Evolutionary conservation across 352 stramenopile species (phyloP).

Genomic region (Phytopythium helicoides): DNA sequence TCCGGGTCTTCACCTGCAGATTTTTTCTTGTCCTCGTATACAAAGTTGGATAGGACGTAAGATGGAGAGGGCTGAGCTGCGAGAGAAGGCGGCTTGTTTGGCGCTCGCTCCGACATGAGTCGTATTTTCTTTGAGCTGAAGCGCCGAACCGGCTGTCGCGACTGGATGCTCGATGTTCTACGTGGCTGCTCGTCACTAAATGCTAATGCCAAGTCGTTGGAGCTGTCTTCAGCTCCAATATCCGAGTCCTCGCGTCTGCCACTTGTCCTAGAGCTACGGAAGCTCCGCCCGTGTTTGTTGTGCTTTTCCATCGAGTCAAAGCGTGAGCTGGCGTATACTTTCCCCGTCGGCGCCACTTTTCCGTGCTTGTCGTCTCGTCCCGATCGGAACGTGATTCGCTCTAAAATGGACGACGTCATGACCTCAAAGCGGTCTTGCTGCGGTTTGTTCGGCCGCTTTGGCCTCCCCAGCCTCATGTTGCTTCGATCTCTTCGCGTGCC

Average conservation of each 20-base stretch:
- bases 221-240: background rate
- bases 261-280: background rate
- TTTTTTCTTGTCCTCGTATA: background rate
- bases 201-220: background rate
- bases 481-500: background rate
- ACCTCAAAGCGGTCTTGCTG: slow-evolving; percentile 8
- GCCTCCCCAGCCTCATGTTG: background rate
- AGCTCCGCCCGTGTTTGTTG: background rate
- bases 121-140: background rate
- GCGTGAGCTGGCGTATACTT: background rate
- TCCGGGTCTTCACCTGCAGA: slow-evolving; percentile 11
- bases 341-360: slow-evolving; percentile 4
- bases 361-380: background rate
- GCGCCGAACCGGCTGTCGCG: background rate
- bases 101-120: background rate
- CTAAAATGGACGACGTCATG: slow-evolving; percentile 7
- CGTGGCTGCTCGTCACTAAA: background rate
- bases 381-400: slow-evolving; percentile 5
- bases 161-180: background rate
- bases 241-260: background rate
- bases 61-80: background rate
- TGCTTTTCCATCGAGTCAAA: background rate
- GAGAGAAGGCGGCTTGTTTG: background rate
- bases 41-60: slow-evolving; percentile 2
- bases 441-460: background rate